Base-by-base conservation (phyloP, 2,329 filamentous ascomycete species). In the Colletotrichum sp. region DNA sequence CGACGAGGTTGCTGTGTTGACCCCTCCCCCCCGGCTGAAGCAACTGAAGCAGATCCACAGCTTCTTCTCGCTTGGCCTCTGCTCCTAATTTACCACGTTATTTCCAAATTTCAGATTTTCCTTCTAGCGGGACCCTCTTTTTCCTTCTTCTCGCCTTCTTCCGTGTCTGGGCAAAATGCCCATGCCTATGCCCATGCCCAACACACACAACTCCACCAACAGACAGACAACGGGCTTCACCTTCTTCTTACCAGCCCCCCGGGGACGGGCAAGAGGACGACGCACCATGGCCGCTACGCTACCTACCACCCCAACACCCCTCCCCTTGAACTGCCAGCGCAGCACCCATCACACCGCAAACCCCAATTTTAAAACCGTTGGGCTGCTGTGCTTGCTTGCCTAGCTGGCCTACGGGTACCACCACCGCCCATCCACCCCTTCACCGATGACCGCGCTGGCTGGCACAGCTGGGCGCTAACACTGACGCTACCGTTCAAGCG, bases 141-240 rank as follows among this genome's bases (percentile, higher is more conserved):
- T 75, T 72, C n/a, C 73, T 75, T 72, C 68, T 71, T 59, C 60
- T 75, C 73, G 59, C 73, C 73, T 75, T 75, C 73, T 72, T 67
- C 72, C 60, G 60, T 65, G 43, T 57, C 72, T 67, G 52, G 61
- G 36, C 63, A 39, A 65, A 71, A 71, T 64, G 32, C 68, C 61
- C 52, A n/a, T n/a, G n/a, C n/a, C n/a, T n/a, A 57, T 57, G 52
- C 59, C 59, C 28, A 30, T 34, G 32, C 32, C 32, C 32, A 34
- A 34, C 32, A 60, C 28, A 61, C 67, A 30, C n/a, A 55, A 70
- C 67, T 36, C 39, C 39, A 59, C 69, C 61, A 72, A 67, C 61
- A 55, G 36, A 39, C 36, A 39, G 39, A 48, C 39, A 48, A 48
- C 10, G 39, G 3, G 61, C 68, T 30, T 34, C 65, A 67, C 39